Conservation (phyloP, 2,329 filamentous ascomycete species). For the Colletotrichum gigasporum region DNA sequence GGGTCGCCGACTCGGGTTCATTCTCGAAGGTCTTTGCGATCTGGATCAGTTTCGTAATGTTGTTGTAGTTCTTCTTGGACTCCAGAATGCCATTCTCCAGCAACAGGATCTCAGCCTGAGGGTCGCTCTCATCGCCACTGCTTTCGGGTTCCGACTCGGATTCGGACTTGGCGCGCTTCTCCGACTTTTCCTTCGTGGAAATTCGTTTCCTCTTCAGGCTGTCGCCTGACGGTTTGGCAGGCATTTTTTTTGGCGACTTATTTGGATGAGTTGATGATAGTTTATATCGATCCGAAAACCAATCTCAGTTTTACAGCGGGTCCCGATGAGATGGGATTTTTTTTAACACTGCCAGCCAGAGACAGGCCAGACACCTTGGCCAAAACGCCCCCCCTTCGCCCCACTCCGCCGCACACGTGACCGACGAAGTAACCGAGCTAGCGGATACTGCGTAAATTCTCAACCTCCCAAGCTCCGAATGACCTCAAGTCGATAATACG, state of each 20-base stretch:
- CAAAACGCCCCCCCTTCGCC: slow-evolving; percentile 36
- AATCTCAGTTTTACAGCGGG: slow-evolving; percentile 25
- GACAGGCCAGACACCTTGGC: background rate
- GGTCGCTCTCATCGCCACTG: slow-evolving; percentile 56
- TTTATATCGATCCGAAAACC: slow-evolving; percentile 15
- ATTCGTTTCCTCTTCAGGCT: slow-evolving; percentile 63
- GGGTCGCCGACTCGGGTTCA: slow-evolving; percentile 65
- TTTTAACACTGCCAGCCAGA: background rate
- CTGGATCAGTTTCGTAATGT: slow-evolving; percentile 78
- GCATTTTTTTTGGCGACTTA: slow-evolving; percentile 37
- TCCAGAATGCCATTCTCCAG: slow-evolving; percentile 85
- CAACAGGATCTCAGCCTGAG: slow-evolving; percentile 73
- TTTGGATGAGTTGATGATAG: background rate
- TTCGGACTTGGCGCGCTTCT: slow-evolving; percentile 62
- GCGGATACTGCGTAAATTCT: slow-evolving; percentile 54
- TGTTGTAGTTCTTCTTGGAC: slow-evolving; percentile 91
- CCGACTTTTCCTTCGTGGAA: slow-evolving; percentile 50
- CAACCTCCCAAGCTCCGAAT: slow-evolving; percentile 57
- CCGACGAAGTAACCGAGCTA: slow-evolving; percentile 48
- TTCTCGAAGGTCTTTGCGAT: slow-evolving; percentile 57
- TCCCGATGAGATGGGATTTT: slow-evolving; percentile 20
- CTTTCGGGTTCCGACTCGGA: slow-evolving; percentile 38
- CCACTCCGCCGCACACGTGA: slow-evolving; percentile 44
- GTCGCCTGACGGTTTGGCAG: slow-evolving; percentile 37
- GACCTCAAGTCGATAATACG: slow-evolving; percentile 54